Percentiles rank a stretch among this genome's conserved stretches.
Conservation (phyloP, 116 monocot genomes). For the Phalaenopsis hybrid region DNA sequence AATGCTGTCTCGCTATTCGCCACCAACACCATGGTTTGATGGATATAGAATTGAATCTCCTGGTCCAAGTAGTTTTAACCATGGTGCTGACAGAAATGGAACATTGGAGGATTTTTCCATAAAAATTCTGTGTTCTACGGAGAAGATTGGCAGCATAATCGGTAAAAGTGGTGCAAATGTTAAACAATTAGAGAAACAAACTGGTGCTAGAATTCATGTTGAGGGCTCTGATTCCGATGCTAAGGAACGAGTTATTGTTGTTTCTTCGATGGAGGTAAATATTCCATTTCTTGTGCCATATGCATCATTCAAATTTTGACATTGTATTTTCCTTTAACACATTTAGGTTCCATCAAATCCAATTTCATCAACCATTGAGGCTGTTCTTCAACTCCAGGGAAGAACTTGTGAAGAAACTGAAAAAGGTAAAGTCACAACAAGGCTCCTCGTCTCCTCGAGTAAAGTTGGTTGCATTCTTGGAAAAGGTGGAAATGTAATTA, state of each 20-base stretch:
- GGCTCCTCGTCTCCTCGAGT: constrained; percentile 60
- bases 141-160: constrained; percentile 61
- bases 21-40: constrained; percentile 32
- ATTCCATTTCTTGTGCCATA: not conserved
- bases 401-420: constrained; percentile 35
- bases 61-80: constrained; percentile 19
- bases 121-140: constrained; percentile 51
- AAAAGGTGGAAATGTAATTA: constrained; percentile 60
- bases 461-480: constrained; percentile 71
- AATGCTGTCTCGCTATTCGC: constrained; percentile 25
- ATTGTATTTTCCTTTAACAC: constrained; percentile 4
- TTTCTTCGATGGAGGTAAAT: constrained; percentile 63
- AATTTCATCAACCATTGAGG: constrained; percentile 60
- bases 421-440: constrained; percentile 42
- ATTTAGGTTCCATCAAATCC: constrained; percentile 43
- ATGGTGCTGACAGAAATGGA: constrained; percentile 19
- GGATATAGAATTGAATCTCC: constrained; percentile 33
- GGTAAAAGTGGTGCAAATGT: constrained; percentile 65
- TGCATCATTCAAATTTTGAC: not conserved
- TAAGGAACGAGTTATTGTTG: constrained; percentile 46
- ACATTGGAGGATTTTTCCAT: constrained; percentile 50
- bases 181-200: constrained; percentile 57
- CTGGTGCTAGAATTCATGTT: constrained; percentile 59
- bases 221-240: constrained; percentile 38
- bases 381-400: constrained; percentile 59